These are phyloP conservation scores for Fomitopsis pulvina DNA, from an alignment of 768 basidiomycete species.

Conservation along the genomic window DNA sequence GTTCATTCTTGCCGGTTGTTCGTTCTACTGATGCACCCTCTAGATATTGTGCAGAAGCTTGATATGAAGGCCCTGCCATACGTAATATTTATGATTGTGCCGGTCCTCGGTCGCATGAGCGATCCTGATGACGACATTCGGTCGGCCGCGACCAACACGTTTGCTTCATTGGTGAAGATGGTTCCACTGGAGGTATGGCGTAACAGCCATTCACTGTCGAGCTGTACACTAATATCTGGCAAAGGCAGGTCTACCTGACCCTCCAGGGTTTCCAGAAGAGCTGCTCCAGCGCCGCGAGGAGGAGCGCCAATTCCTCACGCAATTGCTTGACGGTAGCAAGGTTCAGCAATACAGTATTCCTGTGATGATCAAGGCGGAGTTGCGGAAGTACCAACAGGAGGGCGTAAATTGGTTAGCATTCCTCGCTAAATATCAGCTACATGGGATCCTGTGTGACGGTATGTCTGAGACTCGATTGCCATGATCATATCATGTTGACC, in stretches of 20 bases:
- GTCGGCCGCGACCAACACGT: constrained; percentile 92
- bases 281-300: constrained; percentile 78
- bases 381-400: constrained; percentile 97
- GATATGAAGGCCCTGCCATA: constrained; percentile 95
- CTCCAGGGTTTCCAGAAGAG: constrained; percentile 85
- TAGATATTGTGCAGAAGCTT: constrained; percentile 87
- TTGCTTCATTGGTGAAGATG: constrained; percentile 96
- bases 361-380: constrained; percentile 82
- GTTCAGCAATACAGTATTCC: constrained; percentile 88
- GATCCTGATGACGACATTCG: constrained; percentile 89
- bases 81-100: constrained; percentile 94
- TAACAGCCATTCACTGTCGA: too few relatives aligned
- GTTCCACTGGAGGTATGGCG: constrained; percentile 82
- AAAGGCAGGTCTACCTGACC: constrained; percentile 95
- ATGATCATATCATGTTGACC: background rate
- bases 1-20: constrained; percentile 26
- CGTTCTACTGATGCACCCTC: constrained; percentile 7
- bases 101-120: constrained; percentile 95
- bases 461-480: constrained; percentile 16
- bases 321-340: constrained; percentile 91
- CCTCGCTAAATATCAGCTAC: constrained; percentile 94
- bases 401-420: constrained; percentile 99
- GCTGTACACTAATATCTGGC: background rate
- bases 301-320: constrained; percentile 88
- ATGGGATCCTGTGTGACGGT: constrained; percentile 98